Conservation (phyloP, 306 rosid species). For the Cyamopsis tetragonoloba region DNA sequence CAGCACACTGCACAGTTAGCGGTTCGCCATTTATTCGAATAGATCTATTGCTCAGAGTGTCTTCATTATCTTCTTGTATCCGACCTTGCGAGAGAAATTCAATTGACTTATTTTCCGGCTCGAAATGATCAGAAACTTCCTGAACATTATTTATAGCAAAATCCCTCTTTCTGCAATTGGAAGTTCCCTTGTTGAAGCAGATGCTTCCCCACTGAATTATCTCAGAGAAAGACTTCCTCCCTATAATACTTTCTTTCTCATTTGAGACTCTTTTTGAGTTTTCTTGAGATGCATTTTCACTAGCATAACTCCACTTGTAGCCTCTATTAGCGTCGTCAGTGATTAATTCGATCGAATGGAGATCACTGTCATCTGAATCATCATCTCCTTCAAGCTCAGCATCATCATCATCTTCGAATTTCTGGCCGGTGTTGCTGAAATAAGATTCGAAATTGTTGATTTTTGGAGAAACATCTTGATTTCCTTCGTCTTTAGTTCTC, state of each 20-base stretch:
- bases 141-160: conserved; percentile 39
- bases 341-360: conserved; percentile 84
- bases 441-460: conserved; percentile 69
- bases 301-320: conserved; percentile 61
- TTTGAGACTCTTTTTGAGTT: conserved; percentile 46
- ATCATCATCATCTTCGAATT: conserved; percentile 36
- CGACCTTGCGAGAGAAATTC: conserved; percentile 36
- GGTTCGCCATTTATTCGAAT: conserved; percentile 23
- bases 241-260: conserved; percentile 53
- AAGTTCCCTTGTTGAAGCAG: conserved; percentile 65
- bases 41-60: conserved; percentile 34
- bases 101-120: conserved; percentile 32
- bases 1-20: conserved; percentile 25
- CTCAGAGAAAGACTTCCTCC: conserved; percentile 68
- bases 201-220: conserved; percentile 90
- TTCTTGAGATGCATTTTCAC: conserved; percentile 38
- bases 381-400: conserved; percentile 48
- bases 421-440: conserved; percentile 51
- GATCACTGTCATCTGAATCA: conserved; percentile 64
- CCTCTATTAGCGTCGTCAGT: conserved; percentile 62
- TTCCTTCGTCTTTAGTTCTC: conserved; percentile 45
- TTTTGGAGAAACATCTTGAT: conserved; percentile 38
- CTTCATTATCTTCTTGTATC: conserved; percentile 40
- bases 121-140: conserved; percentile 40
- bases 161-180: conserved; percentile 47